Conservation (phyloP, 139 green algal species). For the Chlamydomonas sp. region DNA sequence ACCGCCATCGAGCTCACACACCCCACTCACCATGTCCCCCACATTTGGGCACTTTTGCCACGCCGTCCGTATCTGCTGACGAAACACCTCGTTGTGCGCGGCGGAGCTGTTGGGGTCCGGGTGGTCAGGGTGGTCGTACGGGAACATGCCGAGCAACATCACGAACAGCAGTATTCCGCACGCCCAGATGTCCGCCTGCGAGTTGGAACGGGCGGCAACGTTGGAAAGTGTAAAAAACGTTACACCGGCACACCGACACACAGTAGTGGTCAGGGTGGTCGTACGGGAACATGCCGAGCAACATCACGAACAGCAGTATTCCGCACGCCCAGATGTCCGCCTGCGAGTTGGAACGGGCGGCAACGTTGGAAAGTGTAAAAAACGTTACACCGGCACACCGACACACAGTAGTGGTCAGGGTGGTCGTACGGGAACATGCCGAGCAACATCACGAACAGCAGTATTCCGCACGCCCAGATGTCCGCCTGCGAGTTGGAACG, state of each 20-base stretch:
- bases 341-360: too few relatives aligned
- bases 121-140: constrained; percentile 42
- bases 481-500: too few relatives aligned
- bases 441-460: constrained; percentile 59
- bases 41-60: too few relatives aligned
- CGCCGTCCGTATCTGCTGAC: too few relatives aligned
- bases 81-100: constrained; percentile 33
- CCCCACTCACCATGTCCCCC: too few relatives aligned
- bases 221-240: too few relatives aligned
- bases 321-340: constrained; percentile 40
- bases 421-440: constrained; percentile 58
- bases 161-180: constrained; percentile 55
- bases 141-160: constrained; percentile 58
- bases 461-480: constrained; percentile 48
- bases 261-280: constrained; percentile 38
- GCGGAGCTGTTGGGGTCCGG: constrained; percentile 42
- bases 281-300: constrained; percentile 57
- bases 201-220: too few relatives aligned
- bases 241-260: too few relatives aligned
- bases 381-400: too few relatives aligned
- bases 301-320: constrained; percentile 58
- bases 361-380: too few relatives aligned
- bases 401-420: constrained; percentile 24
- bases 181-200: constrained; percentile 39
- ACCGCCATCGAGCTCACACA: too few relatives aligned